Evolutionary conservation across 331 rosid genomes (phyloP).

Genomic region (Quercus lobata): DNA sequence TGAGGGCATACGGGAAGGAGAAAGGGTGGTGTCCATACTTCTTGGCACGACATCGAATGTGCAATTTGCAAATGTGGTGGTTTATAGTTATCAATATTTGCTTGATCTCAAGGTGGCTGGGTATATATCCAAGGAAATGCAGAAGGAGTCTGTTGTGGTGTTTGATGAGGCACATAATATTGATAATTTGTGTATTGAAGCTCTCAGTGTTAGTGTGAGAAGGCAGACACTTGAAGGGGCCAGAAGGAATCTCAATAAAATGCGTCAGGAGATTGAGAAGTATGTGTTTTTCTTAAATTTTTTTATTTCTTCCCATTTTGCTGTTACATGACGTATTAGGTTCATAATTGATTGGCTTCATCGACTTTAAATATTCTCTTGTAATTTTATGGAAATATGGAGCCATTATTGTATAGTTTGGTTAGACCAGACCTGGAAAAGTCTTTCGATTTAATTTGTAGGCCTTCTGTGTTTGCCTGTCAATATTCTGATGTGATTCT

Average conservation of each 20-base stretch:
- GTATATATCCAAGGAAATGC: conserved; percentile 91
- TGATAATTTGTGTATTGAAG: conserved; percentile 92
- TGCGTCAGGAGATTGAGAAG: conserved; percentile 89
- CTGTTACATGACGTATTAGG: background rate
- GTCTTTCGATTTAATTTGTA: background rate
- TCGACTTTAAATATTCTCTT: background rate
- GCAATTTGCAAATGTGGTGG: conserved; percentile 86
- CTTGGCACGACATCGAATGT: conserved; percentile 90
- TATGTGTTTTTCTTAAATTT: conserved; percentile 20
- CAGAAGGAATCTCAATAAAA: conserved; percentile 71
- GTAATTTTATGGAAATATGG: background rate
- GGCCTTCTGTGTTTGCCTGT: background rate
- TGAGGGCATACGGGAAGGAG: conserved; percentile 71
- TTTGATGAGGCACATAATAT: conserved; percentile 96
- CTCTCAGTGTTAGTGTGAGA: conserved; percentile 94
- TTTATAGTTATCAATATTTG: conserved; percentile 87
- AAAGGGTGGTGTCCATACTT: conserved; percentile 92
- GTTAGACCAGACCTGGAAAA: background rate
- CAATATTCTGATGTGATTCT: background rate
- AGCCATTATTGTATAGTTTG: background rate
- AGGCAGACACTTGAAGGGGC: conserved; percentile 96
- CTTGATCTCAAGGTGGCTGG: conserved; percentile 95
- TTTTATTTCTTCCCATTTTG: background rate
- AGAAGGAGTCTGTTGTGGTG: conserved; percentile 88
- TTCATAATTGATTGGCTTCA: background rate